Percentiles rank a stretch among this genome's conserved stretches.
phyloP scores from a whole-genome alignment of 1,284 basidiomycete genomes.

The Leccinum subrobustum region DNA sequence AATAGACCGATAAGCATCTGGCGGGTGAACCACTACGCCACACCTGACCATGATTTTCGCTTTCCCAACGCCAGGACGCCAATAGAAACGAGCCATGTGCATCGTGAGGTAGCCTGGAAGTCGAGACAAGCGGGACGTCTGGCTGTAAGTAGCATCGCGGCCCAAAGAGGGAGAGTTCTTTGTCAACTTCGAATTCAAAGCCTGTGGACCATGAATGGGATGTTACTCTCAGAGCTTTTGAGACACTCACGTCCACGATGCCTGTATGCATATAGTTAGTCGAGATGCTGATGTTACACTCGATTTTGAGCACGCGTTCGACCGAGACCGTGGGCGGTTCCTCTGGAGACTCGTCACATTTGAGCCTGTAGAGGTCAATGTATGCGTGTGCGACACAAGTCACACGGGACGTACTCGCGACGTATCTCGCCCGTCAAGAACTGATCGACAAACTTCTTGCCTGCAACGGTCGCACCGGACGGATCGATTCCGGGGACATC shows the following conservation, averaged over 20 bases:
- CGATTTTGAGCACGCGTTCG: conserved; percentile 86
- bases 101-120: conserved; percentile 85
- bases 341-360: conserved; percentile 77
- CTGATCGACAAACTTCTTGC: conserved; percentile 76
- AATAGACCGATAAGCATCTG: neutral
- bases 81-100: conserved; percentile 95
- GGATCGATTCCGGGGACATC: conserved; percentile 50
- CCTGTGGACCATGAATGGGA: conserved; percentile 44
- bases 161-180: conserved; percentile 82
- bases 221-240: neutral
- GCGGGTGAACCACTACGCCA: neutral
- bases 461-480: conserved; percentile 34
- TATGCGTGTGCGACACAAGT: conserved; percentile 4
- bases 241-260: conserved; percentile 71
- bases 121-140: conserved; percentile 80
- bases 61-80: conserved; percentile 89
- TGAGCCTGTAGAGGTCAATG: conserved; percentile 50
- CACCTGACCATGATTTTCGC: conserved; percentile 82
- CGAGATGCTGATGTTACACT: conserved; percentile 85
- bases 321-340: conserved; percentile 65
- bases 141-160: conserved; percentile 82
- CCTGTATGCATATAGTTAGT: conserved; percentile 93
- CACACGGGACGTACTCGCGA: conserved; percentile 62
- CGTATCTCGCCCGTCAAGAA: conserved; percentile 82
- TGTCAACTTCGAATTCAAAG: conserved; percentile 82